Evolutionary conservation across 805 yeast species (phyloP).

Genomic region (Kodamaea nitidulidarum): DNA sequence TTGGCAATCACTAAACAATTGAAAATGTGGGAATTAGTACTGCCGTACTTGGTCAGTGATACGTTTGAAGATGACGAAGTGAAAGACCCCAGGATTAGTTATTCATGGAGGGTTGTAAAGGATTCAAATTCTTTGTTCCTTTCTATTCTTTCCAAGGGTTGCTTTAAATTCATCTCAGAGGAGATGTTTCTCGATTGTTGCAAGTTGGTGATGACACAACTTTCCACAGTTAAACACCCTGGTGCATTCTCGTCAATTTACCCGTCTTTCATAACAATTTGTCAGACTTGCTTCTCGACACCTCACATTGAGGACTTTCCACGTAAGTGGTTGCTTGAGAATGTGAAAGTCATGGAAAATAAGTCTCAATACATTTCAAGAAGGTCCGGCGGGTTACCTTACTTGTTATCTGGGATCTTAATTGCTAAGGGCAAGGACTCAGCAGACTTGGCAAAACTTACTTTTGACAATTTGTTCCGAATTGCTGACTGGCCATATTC

Average conservation of each 20-base stretch:
- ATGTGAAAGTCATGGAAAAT: slow-evolving; percentile 47
- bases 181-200: slow-evolving; percentile 40
- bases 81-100: slow-evolving; percentile 53
- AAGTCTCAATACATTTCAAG: slow-evolving; percentile 74
- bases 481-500: slow-evolving; percentile 53
- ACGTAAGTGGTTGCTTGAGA: slow-evolving; percentile 55
- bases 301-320: slow-evolving; percentile 38
- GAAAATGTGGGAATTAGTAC: slow-evolving; percentile 42
- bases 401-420: slow-evolving; percentile 69
- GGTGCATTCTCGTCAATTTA: slow-evolving; percentile 90
- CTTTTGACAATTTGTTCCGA: slow-evolving; percentile 49
- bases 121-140: slow-evolving; percentile 49
- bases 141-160: slow-evolving; percentile 43
- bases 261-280: slow-evolving; percentile 70
- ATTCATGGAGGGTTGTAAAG: slow-evolving; percentile 79
- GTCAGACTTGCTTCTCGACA: slow-evolving; percentile 47
- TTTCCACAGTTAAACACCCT: slow-evolving; percentile 74
- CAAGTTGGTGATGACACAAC: slow-evolving; percentile 56
- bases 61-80: slow-evolving; percentile 40
- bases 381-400: slow-evolving; percentile 91
- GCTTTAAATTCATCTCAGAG: slow-evolving; percentile 20
- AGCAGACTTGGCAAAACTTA: slow-evolving; percentile 35
- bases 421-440: slow-evolving; percentile 37
- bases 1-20: slow-evolving; percentile 19
- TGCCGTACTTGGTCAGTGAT: slow-evolving; percentile 56